phyloP scores from a whole-genome alignment of 1,284 basidiomycete genomes.

The Pyrrhoderma lamaoense region DNA sequence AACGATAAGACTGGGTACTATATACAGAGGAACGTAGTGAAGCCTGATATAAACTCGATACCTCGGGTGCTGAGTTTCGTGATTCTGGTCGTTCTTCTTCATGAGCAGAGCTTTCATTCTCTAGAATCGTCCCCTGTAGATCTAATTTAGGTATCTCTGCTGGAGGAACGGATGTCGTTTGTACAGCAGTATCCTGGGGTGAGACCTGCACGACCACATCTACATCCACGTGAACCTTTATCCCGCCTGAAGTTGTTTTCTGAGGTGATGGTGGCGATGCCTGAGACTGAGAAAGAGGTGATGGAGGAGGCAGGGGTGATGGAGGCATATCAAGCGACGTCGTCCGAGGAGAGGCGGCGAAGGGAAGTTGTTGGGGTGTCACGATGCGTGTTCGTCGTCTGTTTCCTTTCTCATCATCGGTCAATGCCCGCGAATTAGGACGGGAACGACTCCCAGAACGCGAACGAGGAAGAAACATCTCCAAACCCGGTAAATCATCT shows the following conservation, averaged over 20 bases:
- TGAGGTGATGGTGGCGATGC: not conserved
- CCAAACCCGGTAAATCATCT: slow-evolving; percentile 15
- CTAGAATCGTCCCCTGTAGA: not conserved
- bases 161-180: not conserved
- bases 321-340: slow-evolving; percentile 8
- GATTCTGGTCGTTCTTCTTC: too few species aligned
- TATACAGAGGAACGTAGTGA: slow-evolving; percentile 10
- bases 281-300: not conserved
- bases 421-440: slow-evolving; percentile 9
- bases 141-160: too few species aligned
- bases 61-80: too few species aligned
- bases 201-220: not conserved
- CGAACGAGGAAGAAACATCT: slow-evolving; percentile 12
- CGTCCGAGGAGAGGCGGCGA: not conserved
- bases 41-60: not conserved
- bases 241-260: not conserved
- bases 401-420: slow-evolving; percentile 3
- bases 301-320: slow-evolving; percentile 5
- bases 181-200: not conserved
- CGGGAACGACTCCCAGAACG: slow-evolving; percentile 15
- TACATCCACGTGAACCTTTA: slow-evolving; percentile 2
- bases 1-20: slow-evolving; percentile 11
- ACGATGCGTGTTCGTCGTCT: slow-evolving; percentile 2
- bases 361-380: not conserved
- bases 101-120: not conserved